A percentile compares a stretch with the other conserved stretches of the same genome.
phyloP scores from a whole-genome alignment of 441 rosid species.

The Capsella rubella region DNA sequence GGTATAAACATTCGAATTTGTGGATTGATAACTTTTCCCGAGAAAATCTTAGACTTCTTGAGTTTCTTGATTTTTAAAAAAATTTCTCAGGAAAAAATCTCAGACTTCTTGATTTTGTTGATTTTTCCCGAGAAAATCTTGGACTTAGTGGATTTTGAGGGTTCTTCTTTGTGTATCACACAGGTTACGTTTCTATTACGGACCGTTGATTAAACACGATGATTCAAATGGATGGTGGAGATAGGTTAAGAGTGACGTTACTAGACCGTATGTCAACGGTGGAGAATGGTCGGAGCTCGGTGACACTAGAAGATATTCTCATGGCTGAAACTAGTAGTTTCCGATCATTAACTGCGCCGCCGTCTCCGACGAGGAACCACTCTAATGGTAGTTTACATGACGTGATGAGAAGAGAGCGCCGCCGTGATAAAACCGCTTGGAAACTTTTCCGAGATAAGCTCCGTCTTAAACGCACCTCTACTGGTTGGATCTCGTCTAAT shows the following conservation, averaged over 20 bases:
- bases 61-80: too few relatives aligned
- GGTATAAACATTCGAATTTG: too few relatives aligned
- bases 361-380: conserved; percentile 22
- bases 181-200: neutral
- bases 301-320: conserved; percentile 55
- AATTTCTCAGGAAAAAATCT: too few relatives aligned
- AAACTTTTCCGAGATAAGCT: conserved; percentile 67
- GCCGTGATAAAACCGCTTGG: conserved; percentile 57
- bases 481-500: conserved; percentile 67
- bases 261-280: conserved; percentile 64
- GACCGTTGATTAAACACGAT: neutral
- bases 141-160: too few relatives aligned
- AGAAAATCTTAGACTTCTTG: too few relatives aligned
- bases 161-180: too few relatives aligned
- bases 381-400: conserved; percentile 57
- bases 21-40: too few relatives aligned
- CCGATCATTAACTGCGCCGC: conserved; percentile 8
- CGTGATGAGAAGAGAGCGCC: conserved; percentile 54
- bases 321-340: conserved; percentile 35
- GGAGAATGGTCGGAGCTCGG: conserved; percentile 46
- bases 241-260: conserved; percentile 50
- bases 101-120: too few relatives aligned
- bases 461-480: conserved; percentile 66
- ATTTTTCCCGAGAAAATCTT: too few relatives aligned
- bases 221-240: conserved; percentile 43